Evolutionary conservation across 2,329 filamentous ascomycete species (phyloP), one percentile per base, ranked within the genome.

Genomic region (Aspergillus ochraceus): DNA sequence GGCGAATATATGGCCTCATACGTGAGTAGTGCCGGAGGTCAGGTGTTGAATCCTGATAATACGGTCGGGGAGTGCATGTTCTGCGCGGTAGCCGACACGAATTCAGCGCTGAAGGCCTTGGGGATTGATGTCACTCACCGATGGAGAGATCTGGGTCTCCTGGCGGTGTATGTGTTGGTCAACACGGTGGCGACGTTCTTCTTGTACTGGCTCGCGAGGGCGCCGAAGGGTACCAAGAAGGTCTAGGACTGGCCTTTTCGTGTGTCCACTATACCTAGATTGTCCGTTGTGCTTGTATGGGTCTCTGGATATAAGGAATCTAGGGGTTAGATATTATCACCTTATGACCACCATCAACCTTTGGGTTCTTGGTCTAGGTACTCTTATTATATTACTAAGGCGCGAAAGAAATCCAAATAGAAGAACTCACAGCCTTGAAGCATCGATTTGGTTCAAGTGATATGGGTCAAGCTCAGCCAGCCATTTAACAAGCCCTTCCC

Each of bases 71-170:
- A 78, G 12, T 86, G 84, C 69, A 67, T 73, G 1, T 86, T 82
- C 74, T 86, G 84, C 70, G 62, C 74, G 3, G 67, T 83, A 8
- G 69, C 63, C 14, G 63, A 65, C 11, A 80, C 83, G 0, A 80
- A 86, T 63, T 74, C 78, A 39, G 85, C 80, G 72, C 71, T 86
- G 47, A 70, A 70, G 0, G 53, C 63, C 1, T 72, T 78, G 5
- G 72, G 68, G n/a, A 81, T 81, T 54, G 72, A 72, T 58, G 85
- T 76, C 67, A 63, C 67, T 0, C 74, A 84, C 30, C 75, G 71
- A 19, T 91, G 88, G 88, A 80, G 88, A 58, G 90, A 91, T 69
- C 90, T 86, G 60, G 89, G 88, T 1, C 79, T 91, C 46, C 77
- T 91, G 68, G 91, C 86, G 83, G 86, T 79, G 0, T 91, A 84